Conservation (phyloP, 2,329 filamentous ascomycete species). For the Aspergillus persii region DNA sequence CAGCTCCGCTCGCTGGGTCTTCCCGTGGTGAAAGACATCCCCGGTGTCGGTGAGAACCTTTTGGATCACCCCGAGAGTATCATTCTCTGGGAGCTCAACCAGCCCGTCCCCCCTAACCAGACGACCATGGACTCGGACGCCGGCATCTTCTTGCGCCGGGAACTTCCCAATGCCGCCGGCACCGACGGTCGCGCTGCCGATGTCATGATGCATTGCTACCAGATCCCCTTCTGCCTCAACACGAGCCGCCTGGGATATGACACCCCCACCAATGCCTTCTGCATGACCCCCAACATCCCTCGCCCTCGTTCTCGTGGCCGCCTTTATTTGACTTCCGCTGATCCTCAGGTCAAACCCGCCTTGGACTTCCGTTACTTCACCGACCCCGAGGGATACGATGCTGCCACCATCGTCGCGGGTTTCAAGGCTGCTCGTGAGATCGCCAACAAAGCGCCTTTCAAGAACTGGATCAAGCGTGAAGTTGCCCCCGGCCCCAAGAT, state of each 20-base stretch:
- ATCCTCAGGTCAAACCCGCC: constrained; percentile 74
- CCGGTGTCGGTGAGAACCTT: constrained; percentile 63
- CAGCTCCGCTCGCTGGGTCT: constrained; percentile 54
- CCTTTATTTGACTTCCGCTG: constrained; percentile 72
- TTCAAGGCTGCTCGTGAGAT: constrained; percentile 75
- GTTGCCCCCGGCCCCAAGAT: constrained; percentile 72
- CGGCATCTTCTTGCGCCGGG: constrained; percentile 80
- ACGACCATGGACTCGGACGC: constrained; percentile 91
- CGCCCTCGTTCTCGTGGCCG: constrained; percentile 75
- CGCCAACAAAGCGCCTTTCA: constrained; percentile 73
- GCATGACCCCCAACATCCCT: constrained; percentile 90
- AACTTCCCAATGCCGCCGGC: constrained; percentile 66
- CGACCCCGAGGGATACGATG: constrained; percentile 80
- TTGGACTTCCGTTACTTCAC: constrained; percentile 90
- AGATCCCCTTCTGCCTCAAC: constrained; percentile 88
- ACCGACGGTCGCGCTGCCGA: constrained; percentile 75
- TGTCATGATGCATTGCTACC: constrained; percentile 96
- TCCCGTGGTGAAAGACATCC: constrained; percentile 58
- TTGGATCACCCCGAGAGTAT: constrained; percentile 65
- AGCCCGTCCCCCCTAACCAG: constrained; percentile 72
- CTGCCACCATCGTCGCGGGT: constrained; percentile 74
- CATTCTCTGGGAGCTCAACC: constrained; percentile 76
- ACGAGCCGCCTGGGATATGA: constrained; percentile 76
- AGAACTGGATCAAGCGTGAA: constrained; percentile 78
- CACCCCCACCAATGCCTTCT: constrained; percentile 72